Percentiles rank a stretch among this genome's conserved stretches.
These are phyloP conservation scores for Excoecaria cochinchinensis DNA, from an alignment of 345 rosid species.

Conservation along the genomic window DNA sequence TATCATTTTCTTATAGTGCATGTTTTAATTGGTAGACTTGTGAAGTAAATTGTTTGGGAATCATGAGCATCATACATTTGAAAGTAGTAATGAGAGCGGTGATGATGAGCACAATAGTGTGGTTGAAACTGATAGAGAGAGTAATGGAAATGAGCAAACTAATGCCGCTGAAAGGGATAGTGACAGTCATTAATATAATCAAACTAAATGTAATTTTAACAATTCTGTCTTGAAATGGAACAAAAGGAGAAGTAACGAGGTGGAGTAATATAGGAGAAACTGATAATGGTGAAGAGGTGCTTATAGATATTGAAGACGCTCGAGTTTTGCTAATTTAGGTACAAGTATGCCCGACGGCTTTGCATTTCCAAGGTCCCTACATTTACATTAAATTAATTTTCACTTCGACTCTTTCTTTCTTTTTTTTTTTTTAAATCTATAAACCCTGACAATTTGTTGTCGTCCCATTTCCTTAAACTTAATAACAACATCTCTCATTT, in stretches of 20 bases:
- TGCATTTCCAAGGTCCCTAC: constrained; percentile 79
- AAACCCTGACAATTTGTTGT: too few relatives aligned
- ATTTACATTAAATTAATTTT: not conserved
- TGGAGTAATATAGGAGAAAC: too few relatives aligned
- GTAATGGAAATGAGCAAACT: constrained; percentile 5
- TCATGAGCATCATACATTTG: constrained; percentile 23
- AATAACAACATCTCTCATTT: too few relatives aligned
- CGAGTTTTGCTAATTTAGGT: constrained; percentile 63
- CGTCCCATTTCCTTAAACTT: too few relatives aligned
- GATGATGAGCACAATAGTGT: not conserved
- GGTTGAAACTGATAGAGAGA: constrained; percentile 15
- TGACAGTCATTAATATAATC: constrained; percentile 26
- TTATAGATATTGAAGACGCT: constrained; percentile 70
- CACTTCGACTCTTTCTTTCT: too few relatives aligned
- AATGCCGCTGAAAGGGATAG: not conserved
- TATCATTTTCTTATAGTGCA: too few relatives aligned
- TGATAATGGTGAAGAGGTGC: constrained; percentile 7
- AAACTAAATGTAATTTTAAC: constrained; percentile 19
- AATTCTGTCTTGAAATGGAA: not conserved
- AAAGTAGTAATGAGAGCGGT: constrained; percentile 1
- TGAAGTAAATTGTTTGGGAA: too few relatives aligned
- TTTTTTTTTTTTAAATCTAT: too few relatives aligned
- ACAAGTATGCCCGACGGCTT: constrained; percentile 64
- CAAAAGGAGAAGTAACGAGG: too few relatives aligned
- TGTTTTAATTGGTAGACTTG: too few relatives aligned